Evolutionary conservation across 2,329 filamentous ascomycete genomes (phyloP).

Genomic region (Aspergillus glaucus): DNA sequence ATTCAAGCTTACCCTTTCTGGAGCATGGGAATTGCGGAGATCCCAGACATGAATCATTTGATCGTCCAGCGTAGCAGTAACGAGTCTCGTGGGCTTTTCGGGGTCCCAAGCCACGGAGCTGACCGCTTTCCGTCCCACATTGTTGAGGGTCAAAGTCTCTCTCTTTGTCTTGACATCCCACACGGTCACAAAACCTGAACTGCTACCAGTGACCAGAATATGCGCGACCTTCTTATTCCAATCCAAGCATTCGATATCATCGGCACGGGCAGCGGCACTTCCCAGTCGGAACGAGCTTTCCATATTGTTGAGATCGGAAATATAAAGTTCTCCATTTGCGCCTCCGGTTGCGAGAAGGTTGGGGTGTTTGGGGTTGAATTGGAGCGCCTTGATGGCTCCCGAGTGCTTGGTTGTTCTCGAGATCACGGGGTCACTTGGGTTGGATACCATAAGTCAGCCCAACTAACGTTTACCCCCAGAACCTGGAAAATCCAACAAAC

Average conservation of each 20-base stretch:
- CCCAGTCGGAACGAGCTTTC: constrained; percentile 83
- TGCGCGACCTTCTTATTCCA: constrained; percentile 99
- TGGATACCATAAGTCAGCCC: constrained; percentile 10
- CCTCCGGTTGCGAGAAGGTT: constrained; percentile 90
- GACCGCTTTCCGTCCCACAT: constrained; percentile 79
- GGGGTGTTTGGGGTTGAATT: constrained; percentile 91
- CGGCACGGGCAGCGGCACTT: constrained; percentile 77
- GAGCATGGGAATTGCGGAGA: constrained; percentile 89
- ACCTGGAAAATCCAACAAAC: constrained; percentile 29
- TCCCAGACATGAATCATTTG: constrained; percentile 92
- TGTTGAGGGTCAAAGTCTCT: constrained; percentile 90
- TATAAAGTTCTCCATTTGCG: constrained; percentile 90
- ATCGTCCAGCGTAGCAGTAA: constrained; percentile 86
- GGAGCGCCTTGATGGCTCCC: constrained; percentile 85
- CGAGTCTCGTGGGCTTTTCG: constrained; percentile 82
- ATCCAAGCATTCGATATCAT: constrained; percentile 92
- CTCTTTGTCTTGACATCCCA: constrained; percentile 99
- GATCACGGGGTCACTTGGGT: constrained; percentile 63
- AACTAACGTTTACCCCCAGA: not conserved
- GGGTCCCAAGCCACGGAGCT: constrained; percentile 97
- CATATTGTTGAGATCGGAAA: constrained; percentile 89
- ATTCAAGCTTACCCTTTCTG: constrained; percentile 53
- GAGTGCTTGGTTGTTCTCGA: constrained; percentile 84
- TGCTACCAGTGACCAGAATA: constrained; percentile 89
- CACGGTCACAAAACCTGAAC: constrained; percentile 90